A percentile compares a stretch with the other conserved stretches of the same genome.
phyloP scores from a whole-genome alignment of 768 basidiomycete species.

The Termitomyces bulborhizus region DNA sequence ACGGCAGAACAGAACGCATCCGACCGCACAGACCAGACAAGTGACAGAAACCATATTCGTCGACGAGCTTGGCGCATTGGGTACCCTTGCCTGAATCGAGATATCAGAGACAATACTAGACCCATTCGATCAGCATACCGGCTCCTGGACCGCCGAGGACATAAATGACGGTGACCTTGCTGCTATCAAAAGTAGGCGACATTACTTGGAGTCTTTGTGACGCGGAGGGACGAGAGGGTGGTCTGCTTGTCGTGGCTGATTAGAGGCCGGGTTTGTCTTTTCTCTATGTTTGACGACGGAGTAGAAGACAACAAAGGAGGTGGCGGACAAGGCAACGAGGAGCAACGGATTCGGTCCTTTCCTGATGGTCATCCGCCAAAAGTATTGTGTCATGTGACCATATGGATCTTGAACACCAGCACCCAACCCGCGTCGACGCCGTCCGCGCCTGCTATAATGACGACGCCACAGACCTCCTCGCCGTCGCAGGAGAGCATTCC shows the following conservation, averaged over 20 bases:
- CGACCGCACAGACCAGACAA: slow-evolving; percentile 64
- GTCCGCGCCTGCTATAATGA: slow-evolving; percentile 59
- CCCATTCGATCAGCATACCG: slow-evolving; percentile 36
- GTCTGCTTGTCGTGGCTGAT: slow-evolving; percentile 53
- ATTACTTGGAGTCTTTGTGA: slow-evolving; percentile 32
- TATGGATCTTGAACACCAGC: slow-evolving; percentile 59
- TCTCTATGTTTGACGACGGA: slow-evolving; percentile 51
- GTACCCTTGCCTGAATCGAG: slow-evolving; percentile 86
- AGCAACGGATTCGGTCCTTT: slow-evolving; percentile 59
- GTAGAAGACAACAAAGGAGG: slow-evolving; percentile 55
- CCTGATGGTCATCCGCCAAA: slow-evolving; percentile 16
- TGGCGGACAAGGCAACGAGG: slow-evolving; percentile 47
- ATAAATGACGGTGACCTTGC: slow-evolving; percentile 83
- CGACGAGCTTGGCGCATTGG: slow-evolving; percentile 80
- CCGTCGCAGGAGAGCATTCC: slow-evolving; percentile 67
- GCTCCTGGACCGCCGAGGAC: slow-evolving; percentile 97
- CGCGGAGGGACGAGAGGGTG: slow-evolving; percentile 62
- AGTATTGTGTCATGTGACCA: slow-evolving; percentile 7
- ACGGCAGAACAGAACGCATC: neutral
- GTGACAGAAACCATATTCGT: slow-evolving; percentile 85
- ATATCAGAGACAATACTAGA: slow-evolving; percentile 4
- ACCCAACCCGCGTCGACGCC: slow-evolving; percentile 54
- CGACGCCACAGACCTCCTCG: slow-evolving; percentile 64
- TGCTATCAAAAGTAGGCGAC: slow-evolving; percentile 55
- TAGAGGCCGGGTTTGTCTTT: slow-evolving; percentile 51